Evolutionary conservation across 163 green algal species (phyloP).

Genomic region (Chlamydomonas reinhardtii): DNA sequence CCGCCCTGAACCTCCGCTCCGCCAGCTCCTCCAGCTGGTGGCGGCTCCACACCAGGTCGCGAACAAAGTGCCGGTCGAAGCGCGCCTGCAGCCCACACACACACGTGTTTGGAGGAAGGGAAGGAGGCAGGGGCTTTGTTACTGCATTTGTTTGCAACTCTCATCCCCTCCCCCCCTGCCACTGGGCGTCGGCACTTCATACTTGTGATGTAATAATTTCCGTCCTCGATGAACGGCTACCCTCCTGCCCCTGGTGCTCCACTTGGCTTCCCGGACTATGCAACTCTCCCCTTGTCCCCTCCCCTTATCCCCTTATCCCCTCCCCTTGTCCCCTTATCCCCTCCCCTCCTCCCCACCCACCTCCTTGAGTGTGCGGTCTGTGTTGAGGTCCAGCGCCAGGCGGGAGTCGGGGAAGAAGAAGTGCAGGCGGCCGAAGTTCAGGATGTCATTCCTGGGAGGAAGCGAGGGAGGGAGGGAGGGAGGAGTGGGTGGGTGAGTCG

Average conservation of each 20-base stretch:
- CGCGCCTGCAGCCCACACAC: too few species aligned
- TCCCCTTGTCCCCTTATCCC: too few species aligned
- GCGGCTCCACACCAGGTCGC: conserved; percentile 89
- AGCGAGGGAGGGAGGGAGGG: neutral
- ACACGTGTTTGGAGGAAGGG: neutral
- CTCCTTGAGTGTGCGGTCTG: conserved; percentile 92
- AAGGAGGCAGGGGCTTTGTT: neutral
- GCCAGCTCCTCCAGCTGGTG: conserved; percentile 95
- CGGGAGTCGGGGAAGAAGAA: conserved; percentile 94
- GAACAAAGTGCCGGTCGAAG: conserved; percentile 92
- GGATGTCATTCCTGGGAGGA: conserved; percentile 88
- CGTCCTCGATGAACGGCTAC: too few species aligned
- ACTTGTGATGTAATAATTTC: too few species aligned
- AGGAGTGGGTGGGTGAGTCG: neutral
- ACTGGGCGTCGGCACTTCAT: too few species aligned
- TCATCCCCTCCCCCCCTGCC: too few species aligned
- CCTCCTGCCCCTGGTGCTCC: too few species aligned
- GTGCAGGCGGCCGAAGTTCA: conserved; percentile 92
- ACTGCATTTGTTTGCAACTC: too few species aligned
- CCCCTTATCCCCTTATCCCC: too few species aligned
- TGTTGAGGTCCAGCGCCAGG: conserved; percentile 90
- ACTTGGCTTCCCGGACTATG: too few species aligned
- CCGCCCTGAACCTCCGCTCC: conserved; percentile 86
- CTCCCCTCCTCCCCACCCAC: neutral
- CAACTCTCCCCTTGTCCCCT: too few species aligned